These are phyloP conservation scores for Spirogloea muscicola DNA, from an alignment of 139 green algal species.

Conservation along the genomic window DNA sequence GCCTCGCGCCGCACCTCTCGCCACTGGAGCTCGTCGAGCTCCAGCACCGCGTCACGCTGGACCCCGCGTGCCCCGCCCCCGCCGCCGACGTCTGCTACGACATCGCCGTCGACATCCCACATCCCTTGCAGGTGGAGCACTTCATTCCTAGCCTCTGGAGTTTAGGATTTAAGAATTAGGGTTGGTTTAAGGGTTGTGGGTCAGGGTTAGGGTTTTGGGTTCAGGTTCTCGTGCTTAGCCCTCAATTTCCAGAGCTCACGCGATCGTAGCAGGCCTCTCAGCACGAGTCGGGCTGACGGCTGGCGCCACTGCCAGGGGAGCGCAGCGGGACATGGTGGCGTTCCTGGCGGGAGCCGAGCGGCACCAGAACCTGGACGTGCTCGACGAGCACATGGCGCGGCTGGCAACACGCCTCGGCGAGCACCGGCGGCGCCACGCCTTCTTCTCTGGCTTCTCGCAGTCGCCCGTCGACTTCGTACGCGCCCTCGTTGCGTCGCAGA, in stretches of 20 bases:
- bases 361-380: conserved; percentile 36
- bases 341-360: conserved; percentile 15
- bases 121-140: conserved; percentile 6
- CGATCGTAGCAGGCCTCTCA: too few species aligned
- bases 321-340: conserved; percentile 19
- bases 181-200: too few species aligned
- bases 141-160: too few species aligned
- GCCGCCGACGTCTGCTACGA: conserved; percentile 56
- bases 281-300: too few species aligned
- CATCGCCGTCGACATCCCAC: conserved; percentile 48
- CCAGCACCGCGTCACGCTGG: conserved; percentile 42
- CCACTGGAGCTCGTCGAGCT: conserved; percentile 25
- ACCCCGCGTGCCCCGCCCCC: conserved; percentile 6
- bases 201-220: background rate
- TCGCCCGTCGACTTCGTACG: conserved; percentile 74
- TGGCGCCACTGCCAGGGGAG: too few species aligned
- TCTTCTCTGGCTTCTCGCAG: conserved; percentile 71
- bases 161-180: too few species aligned
- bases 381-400: conserved; percentile 29
- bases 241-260: too few species aligned
- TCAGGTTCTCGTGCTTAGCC: too few species aligned
- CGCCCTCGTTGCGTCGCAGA: conserved; percentile 65
- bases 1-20: conserved; percentile 27
- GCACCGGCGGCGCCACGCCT: conserved; percentile 57
- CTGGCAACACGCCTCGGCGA: conserved; percentile 62